A percentile compares a stretch with the other conserved stretches of the same genome.
Evolutionary conservation across 257 asterid species (phyloP).

Genomic region (Solanum dulcamara): DNA sequence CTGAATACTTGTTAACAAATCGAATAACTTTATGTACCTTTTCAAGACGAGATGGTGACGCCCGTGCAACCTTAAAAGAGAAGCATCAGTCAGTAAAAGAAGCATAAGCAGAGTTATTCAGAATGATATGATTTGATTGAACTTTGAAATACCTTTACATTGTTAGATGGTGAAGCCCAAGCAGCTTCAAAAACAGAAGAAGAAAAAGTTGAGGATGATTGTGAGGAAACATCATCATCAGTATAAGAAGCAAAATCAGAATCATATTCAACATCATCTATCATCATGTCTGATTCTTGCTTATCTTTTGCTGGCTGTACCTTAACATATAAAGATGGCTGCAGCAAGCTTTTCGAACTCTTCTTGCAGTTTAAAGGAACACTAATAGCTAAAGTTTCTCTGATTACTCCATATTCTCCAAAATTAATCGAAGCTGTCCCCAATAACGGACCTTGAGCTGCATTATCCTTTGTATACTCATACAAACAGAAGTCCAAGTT

Average conservation of each 20-base stretch:
- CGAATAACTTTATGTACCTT: conserved; percentile 27
- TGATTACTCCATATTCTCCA: conserved; percentile 59
- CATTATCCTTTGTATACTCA: conserved; percentile 67
- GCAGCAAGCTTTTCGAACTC: conserved; percentile 27
- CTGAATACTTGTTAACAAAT: neutral
- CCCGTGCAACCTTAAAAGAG: conserved; percentile 28
- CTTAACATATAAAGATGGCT: conserved; percentile 44
- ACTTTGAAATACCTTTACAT: neutral
- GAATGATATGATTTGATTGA: neutral
- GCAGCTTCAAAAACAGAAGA: conserved; percentile 41
- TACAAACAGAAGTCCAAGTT: conserved; percentile 50
- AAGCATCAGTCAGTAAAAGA: conserved; percentile 5
- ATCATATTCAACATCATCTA: conserved; percentile 22
- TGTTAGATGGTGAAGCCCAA: conserved; percentile 37
- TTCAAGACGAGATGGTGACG: conserved; percentile 53
- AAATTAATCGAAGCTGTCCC: conserved; percentile 62
- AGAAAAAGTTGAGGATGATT: conserved; percentile 57
- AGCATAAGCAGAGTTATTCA: neutral
- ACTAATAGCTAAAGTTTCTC: conserved; percentile 26
- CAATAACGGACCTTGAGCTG: conserved; percentile 42
- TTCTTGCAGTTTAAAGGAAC: conserved; percentile 63
- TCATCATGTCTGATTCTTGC: conserved; percentile 25
- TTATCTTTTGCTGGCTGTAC: conserved; percentile 50
- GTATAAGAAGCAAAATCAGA: conserved; percentile 39
- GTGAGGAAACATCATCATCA: conserved; percentile 67